Base-by-base conservation (phyloP, 1,284 basidiomycete genomes). In the Rugosomyces carneus region DNA sequence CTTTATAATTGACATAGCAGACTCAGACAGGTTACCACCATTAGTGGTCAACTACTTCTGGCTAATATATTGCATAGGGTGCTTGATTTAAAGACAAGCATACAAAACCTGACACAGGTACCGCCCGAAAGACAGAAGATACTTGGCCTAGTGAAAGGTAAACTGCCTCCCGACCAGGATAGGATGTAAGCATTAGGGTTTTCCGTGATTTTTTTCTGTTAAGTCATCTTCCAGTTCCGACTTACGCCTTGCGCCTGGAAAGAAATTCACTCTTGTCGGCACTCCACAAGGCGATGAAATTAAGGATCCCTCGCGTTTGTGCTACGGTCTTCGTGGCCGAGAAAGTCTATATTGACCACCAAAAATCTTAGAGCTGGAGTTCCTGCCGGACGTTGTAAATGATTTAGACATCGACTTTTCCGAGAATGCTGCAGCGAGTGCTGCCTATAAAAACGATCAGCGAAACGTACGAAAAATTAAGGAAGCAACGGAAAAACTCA, bases 41-140 rank as follows among this genome's bases (percentile, higher is more conserved):
- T 20, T 20, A 13, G 18, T 2, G 41, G 26, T 44, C 16, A 18
- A 20, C 21, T 40, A 36, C 16, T 3, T n/a, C 6, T 23, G 15
- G 35, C 37, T 42, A 5, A 15, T 44, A 29, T 29, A 26, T 37
- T 32, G 21, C 29, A 3, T 54, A 85, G 84, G 59, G 77, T 87
- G 7, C 81, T 76, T 56, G 84, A 88, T 55, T 63, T 88, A 53
- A 86, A 86, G 64, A 67, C 70, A 15, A 63, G 72, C 6, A 62
- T 96, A 31, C 77, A 84, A 52, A 73, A 70, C 26, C 62, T 92
- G 47, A 95, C 92, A 1, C 76, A 75, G 48, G 89, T 96, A 1
- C 90, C 92, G 2, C 77, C 83, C 20, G 88, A 89, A 53, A 74
- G 91, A 13, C 91, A 95, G 69, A 95, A 96, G 72, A 84, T 95